phyloP scores from a whole-genome alignment of 768 basidiomycete species.

The Suillus placidus region DNA sequence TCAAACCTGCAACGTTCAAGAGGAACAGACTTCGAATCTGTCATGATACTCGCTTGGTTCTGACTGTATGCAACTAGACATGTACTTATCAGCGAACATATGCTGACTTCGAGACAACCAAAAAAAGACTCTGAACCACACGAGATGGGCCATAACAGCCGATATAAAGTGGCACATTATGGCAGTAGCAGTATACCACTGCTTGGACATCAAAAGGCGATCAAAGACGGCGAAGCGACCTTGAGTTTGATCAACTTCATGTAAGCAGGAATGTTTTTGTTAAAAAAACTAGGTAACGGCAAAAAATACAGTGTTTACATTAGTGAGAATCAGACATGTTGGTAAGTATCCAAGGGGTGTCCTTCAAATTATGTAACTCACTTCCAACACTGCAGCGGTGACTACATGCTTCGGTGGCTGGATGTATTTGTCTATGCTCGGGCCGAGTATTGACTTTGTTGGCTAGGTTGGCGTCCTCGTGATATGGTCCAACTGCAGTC shows the following conservation, averaged over 20 bases:
- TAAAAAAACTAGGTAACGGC: constrained; percentile 78
- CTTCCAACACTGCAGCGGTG: constrained; percentile 88
- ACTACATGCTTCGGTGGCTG: constrained; percentile 93
- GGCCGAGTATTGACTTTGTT: constrained; percentile 80
- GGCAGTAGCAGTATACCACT: constrained; percentile 76
- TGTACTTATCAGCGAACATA: no score
- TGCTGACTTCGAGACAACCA: no score
- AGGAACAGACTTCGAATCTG: background rate
- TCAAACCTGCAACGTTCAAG: background rate
- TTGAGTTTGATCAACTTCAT: constrained; percentile 87
- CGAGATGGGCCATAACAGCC: constrained; percentile 82
- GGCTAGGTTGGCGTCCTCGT: constrained; percentile 70
- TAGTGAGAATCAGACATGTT: constrained; percentile 56
- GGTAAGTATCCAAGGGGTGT: constrained; percentile 11
- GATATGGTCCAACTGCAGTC: constrained; percentile 65
- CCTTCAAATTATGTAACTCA: constrained; percentile 37
- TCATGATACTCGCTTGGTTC: constrained; percentile 34
- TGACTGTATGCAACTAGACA: no score
- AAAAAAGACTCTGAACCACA: constrained; percentile 61
- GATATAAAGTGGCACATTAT: constrained; percentile 82
- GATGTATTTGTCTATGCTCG: constrained; percentile 89
- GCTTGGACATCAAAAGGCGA: constrained; percentile 81
- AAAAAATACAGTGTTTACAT: constrained; percentile 77
- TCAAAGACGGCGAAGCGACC: constrained; percentile 94
- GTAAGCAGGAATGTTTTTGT: background rate